These are phyloP conservation scores for Isatis lusitanica DNA, from an alignment of 441 rosid genomes.

Conservation along the genomic window DNA sequence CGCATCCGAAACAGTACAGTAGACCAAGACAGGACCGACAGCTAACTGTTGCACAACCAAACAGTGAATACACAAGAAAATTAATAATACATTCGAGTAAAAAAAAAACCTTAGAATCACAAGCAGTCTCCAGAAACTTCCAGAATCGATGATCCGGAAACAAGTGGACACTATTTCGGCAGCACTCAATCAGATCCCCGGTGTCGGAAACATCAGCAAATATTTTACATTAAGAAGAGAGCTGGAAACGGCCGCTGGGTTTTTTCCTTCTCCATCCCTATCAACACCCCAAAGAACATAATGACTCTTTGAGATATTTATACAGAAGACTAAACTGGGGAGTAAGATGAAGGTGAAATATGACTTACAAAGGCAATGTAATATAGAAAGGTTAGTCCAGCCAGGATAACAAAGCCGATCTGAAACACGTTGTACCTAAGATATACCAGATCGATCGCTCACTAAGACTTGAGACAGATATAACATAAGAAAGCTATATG, in stretches of 20 bases:
- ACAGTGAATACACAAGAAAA: constrained; percentile 5
- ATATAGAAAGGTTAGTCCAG: constrained; percentile 86
- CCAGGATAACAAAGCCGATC: constrained; percentile 77
- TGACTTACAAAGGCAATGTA: constrained; percentile 84
- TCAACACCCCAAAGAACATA: constrained; percentile 14
- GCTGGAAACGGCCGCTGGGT: constrained; percentile 85
- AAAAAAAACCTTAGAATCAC: constrained; percentile 15
- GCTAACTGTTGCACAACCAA: constrained; percentile 30
- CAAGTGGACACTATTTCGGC: constrained; percentile 6
- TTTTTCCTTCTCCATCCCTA: constrained; percentile 98
- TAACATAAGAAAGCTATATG: not conserved
- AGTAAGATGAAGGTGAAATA: not conserved
- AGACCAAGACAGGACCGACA: constrained; percentile 10
- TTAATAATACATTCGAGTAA: constrained; percentile 6
- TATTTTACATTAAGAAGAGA: constrained; percentile 49
- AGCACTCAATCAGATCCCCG: constrained; percentile 18
- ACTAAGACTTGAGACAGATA: not conserved
- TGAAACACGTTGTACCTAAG: constrained; percentile 97
- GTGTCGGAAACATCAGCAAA: not conserved
- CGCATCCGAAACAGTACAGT: constrained; percentile 13
- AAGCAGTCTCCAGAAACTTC: constrained; percentile 12
- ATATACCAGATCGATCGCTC: not conserved
- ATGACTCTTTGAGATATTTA: not conserved
- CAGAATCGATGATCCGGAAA: constrained; percentile 9
- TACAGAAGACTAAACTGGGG: not conserved